Percentiles rank a stretch among this genome's conserved stretches.
Evolutionary conservation across 2,329 filamentous ascomycete genomes (phyloP).

Genomic region (Rutstroemia sp.): DNA sequence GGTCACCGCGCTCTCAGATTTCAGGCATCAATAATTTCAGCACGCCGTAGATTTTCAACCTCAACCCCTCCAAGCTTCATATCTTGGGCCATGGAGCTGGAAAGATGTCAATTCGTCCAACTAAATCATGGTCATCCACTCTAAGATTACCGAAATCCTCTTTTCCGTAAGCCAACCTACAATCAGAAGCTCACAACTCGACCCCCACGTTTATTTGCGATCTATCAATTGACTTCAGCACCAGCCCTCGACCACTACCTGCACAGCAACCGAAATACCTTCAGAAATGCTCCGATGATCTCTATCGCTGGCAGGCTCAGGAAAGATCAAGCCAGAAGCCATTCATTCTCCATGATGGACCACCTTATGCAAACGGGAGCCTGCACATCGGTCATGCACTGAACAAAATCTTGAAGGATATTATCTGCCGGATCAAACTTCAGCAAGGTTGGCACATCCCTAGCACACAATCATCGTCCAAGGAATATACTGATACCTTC

Average conservation of each 20-base stretch:
- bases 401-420: slow-evolving; percentile 96
- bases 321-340: slow-evolving; percentile 32
- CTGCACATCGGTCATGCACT: slow-evolving; percentile 91
- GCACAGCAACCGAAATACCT: slow-evolving; percentile 51
- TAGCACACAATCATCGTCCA: too few relatives aligned
- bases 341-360: slow-evolving; percentile 90
- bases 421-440: slow-evolving; percentile 76
- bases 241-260: slow-evolving; percentile 31
- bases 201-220: background rate
- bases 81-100: slow-evolving; percentile 12
- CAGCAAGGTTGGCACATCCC: slow-evolving; percentile 48
- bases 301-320: slow-evolving; percentile 76
- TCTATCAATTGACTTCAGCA: slow-evolving; percentile 7
- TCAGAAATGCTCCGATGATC: slow-evolving; percentile 71
- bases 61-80: too few relatives aligned
- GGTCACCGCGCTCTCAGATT: too few relatives aligned
- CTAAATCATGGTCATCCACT: slow-evolving; percentile 64
- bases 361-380: slow-evolving; percentile 89
- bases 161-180: slow-evolving; percentile 51
- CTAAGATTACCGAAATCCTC: slow-evolving; percentile 67
- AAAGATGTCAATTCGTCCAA: slow-evolving; percentile 26
- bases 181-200: slow-evolving; percentile 9
- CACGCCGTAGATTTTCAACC: too few relatives aligned
- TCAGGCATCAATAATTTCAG: too few relatives aligned
- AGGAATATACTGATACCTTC: background rate